Evolutionary conservation across 2,329 filamentous ascomycete species (phyloP), one percentile per base, ranked within the genome.

Genomic region (Nemania abortiva): DNA sequence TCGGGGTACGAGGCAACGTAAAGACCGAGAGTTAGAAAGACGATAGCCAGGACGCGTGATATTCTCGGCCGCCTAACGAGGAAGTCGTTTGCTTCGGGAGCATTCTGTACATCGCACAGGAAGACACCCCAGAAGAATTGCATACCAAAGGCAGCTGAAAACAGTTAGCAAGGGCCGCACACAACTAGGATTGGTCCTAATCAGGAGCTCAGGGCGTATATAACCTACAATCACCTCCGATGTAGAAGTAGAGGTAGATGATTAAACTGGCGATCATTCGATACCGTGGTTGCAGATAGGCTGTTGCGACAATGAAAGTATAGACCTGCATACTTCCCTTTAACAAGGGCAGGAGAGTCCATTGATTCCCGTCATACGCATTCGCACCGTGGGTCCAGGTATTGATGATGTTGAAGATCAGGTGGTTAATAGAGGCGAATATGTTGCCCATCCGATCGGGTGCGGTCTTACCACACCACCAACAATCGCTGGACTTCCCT

Each of bases 91-190:
- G 85, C 84, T 1, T 82, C 42, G 29, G 77, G 74, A n/a, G 72
- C 79, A 75, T 87, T 85, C 69, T 88, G 85, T 45, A 90, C 74
- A 73, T 91, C 89, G 37, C 87, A 86, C 34, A 91, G 82, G 74
- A 90, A 87, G 74, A 88, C 88, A 69, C 89, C 89, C 67, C 86
- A 86, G 78, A 89, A 87, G 75, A 90, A 87, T 77, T 89, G 89
- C 79, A 87, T 85, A 57, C 86, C 85, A 68, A 87, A 87, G 42
- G 77, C 76, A 63, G 77, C 77, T 79, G 42, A n/a, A 31, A n/a
- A 7, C 3, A 18, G 55, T 74, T 63, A 76, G 75, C 53, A 24
- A 52, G 47, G 37, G 15, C 2, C 22, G 7, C 20, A 3, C 13
- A 5, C 31, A n/a, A n/a, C 15, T 37, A 6, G 34, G 9, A 4